phyloP scores from a whole-genome alignment of 2,329 filamentous ascomycete genomes.

The Fusarium bactridioides region DNA sequence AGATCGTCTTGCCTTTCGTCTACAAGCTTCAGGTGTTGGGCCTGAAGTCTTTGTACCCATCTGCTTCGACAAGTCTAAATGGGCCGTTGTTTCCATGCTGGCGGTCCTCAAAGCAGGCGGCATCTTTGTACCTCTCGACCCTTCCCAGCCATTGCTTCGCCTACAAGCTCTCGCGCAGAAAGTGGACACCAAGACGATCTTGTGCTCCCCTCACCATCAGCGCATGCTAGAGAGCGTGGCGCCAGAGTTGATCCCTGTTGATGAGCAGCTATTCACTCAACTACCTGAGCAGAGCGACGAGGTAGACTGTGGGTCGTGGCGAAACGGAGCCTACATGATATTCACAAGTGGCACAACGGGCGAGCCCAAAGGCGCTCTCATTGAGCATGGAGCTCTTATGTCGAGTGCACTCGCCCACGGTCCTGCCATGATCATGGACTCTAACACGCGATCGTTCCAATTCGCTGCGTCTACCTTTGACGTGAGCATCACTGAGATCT shows the following conservation, averaged over 20 bases:
- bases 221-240: constrained; percentile 15
- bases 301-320: constrained; percentile 10
- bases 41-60: constrained; percentile 41
- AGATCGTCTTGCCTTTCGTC: constrained; percentile 44
- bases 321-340: constrained; percentile 34
- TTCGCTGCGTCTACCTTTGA: constrained; percentile 47
- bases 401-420: constrained; percentile 33
- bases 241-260: constrained; percentile 25
- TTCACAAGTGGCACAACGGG: constrained; percentile 34
- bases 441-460: constrained; percentile 43
- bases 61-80: constrained; percentile 44
- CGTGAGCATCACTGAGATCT: constrained; percentile 39
- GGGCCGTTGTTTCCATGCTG: constrained; percentile 41
- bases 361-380: constrained; percentile 31
- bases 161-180: constrained; percentile 23
- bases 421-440: constrained; percentile 35
- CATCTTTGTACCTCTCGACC: constrained; percentile 36
- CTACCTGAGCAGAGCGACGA: neutral
- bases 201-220: constrained; percentile 35
- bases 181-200: constrained; percentile 21
- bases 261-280: constrained; percentile 17
- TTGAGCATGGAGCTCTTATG: constrained; percentile 30
- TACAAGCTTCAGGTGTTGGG: constrained; percentile 32
- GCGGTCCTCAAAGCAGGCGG: constrained; percentile 40
- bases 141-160: constrained; percentile 30